Evolutionary conservation across 371 early-diverging fungal genomes (phyloP).

Genomic region (Rhizopus delemar): DNA sequence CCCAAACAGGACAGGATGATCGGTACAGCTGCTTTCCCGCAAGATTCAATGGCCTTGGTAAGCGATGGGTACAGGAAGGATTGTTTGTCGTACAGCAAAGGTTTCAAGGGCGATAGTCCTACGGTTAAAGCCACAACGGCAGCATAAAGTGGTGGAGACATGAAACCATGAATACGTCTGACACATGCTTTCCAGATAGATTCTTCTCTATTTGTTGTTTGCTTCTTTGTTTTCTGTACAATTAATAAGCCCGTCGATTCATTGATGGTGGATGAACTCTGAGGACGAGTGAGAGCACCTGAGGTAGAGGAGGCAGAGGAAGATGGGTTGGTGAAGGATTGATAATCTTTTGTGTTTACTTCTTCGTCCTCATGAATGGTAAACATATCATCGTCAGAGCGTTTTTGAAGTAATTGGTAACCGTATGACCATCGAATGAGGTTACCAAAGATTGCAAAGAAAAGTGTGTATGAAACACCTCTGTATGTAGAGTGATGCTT

Average conservation of each 20-base stretch:
- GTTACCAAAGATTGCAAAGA: constrained; percentile 76
- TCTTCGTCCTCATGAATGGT: constrained; percentile 22
- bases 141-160: constrained; percentile 69
- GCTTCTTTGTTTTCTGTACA: not conserved
- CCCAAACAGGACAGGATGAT: constrained; percentile 71
- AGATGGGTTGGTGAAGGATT: not conserved
- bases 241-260: not conserved
- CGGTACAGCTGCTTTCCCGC: constrained; percentile 72
- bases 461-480: constrained; percentile 74
- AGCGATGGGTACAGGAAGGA: constrained; percentile 59
- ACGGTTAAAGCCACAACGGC: constrained; percentile 60
- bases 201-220: not conserved
- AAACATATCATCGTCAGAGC: constrained; percentile 18
- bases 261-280: not conserved
- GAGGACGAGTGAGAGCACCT: not conserved
- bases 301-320: not conserved
- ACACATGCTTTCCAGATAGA: constrained; percentile 1
- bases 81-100: constrained; percentile 51
- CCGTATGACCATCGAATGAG: constrained; percentile 79
- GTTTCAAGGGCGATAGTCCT: constrained; percentile 57
- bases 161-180: constrained; percentile 32
- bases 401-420: constrained; percentile 54
- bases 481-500: constrained; percentile 31
- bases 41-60: constrained; percentile 63
- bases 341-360: not conserved